These are phyloP conservation scores for Sisymbrium irio DNA, from an alignment of 345 rosid genomes.

Conservation along the genomic window DNA sequence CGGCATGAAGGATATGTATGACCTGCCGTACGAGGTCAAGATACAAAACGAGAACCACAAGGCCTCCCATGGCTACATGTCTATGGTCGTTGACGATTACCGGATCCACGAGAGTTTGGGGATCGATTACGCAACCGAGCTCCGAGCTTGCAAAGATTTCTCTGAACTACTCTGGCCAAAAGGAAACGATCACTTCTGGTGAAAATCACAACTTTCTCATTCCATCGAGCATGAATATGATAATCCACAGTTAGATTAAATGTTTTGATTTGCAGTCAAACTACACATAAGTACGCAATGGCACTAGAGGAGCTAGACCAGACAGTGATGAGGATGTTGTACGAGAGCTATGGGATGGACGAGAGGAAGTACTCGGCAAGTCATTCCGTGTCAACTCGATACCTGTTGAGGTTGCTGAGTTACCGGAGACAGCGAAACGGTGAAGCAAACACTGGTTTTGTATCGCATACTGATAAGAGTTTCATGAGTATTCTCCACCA, in stretches of 20 bases:
- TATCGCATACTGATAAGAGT: constrained; percentile 59
- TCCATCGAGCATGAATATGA: neutral
- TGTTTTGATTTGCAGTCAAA: constrained; percentile 29
- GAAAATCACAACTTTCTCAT: neutral
- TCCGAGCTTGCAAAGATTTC: constrained; percentile 44
- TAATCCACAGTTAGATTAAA: neutral
- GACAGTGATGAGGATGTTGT: constrained; percentile 54
- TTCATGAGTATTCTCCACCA: constrained; percentile 59
- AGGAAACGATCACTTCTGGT: constrained; percentile 62
- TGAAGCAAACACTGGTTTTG: constrained; percentile 45
- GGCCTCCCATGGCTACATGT: constrained; percentile 62
- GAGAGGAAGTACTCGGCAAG: constrained; percentile 36
- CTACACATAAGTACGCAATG: constrained; percentile 40
- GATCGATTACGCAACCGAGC: constrained; percentile 50
- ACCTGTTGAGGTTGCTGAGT: constrained; percentile 51
- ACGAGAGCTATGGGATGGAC: constrained; percentile 56
- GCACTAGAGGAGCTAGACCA: constrained; percentile 44
- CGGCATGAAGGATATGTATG: constrained; percentile 51
- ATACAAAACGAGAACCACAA: constrained; percentile 56
- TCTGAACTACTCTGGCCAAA: constrained; percentile 67
- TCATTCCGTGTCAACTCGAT: constrained; percentile 39
- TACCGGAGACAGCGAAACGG: constrained; percentile 38
- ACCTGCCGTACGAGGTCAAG: constrained; percentile 55
- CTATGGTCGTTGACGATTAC: constrained; percentile 50
- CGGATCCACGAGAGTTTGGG: constrained; percentile 80